Base-by-base conservation (phyloP, 306 rosid species). In the Cajanus cajan region DNA sequence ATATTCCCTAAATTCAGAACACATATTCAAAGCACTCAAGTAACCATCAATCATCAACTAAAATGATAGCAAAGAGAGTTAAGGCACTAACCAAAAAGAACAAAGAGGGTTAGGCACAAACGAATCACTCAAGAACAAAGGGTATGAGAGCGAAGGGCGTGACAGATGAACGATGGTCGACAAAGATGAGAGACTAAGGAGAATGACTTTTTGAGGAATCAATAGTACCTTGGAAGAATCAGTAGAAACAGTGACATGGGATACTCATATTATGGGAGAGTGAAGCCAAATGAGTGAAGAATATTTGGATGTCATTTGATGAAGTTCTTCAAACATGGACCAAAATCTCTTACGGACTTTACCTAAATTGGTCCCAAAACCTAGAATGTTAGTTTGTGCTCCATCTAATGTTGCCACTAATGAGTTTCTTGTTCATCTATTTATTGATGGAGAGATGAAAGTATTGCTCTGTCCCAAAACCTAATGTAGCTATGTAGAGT, bases 401-500 rank as follows among this genome's bases (percentile, higher is more conserved):
- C 98, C 98, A 31, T 95, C 98, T 44, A 95, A 95, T 86, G 98
- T 98, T 57, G 98, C 98, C 74, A 95, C 98, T 18, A 98, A 95
- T 80, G 98, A 95, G 88, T 97, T 95, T 87, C 98, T 95, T 72
- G 78, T 98, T 11, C 98, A 98, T 79, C 97, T 95, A 73, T 95
- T 95, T 83, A 95, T 92, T 79, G 98, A 95, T 76, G 98, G 98
- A 25, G 98, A 95, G 89, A 95, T 95, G 98, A 95, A 95, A 83
- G 95, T 95, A 59, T 95, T 92, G 85, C 90, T n/a, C n/a, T n/a
- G n/a, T n/a, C n/a, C n/a, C n/a, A n/a, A n/a, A 97, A 33, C 98
- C 98, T 73, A 98, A 95, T 88, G 98, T 95, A 7, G 98, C 98
- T 12, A 91, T n/a, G n/a, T n/a, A n/a, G n/a, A n/a, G n/a, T n/a